Base-by-base conservation (phyloP, 2,329 filamentous ascomycete species). In the Exophiala sideris region DNA sequence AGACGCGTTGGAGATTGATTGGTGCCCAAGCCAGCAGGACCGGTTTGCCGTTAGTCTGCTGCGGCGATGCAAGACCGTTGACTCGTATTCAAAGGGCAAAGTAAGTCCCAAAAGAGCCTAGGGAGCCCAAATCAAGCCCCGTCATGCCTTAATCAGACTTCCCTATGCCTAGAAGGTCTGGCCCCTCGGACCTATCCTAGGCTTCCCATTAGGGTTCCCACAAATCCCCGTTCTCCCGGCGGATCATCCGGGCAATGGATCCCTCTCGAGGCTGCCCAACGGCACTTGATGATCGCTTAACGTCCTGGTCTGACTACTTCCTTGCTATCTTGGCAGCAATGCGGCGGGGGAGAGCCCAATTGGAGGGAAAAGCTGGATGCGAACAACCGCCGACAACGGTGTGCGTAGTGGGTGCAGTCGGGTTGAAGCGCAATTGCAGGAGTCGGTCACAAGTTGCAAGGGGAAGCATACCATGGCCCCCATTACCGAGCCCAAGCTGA, bases 261-360 rank as follows among this genome's bases (percentile, higher is more conserved):
- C 38, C 52, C 48, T 36, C 24, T n/a, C 33, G 45, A 42, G 52
- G 34, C 2, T 29, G 42, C 29, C 48, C 50, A 49, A 21, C 32
- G 40, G 46, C 56, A 45, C 40, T 45, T 47, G 41, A 35, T 40
- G 38, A 48, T 40, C 49, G 48, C 32, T 44, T 56, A 50, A 41
- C 41, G 40, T 45, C 38, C 21, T 49, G 20, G 35, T 50, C 40
- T 46, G 46, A 52, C 16, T 29, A 14, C 24, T 42, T 29, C 49
- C 41, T 45, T 48, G 32, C 45, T 18, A 35, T 20, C 51, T 57
- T 57, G 51, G 54, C 49, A 35, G 8, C 10, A 29, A 38, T 32
- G 34, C 51, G 35, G 50, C 50, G 54, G 51, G 50, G 48, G 24
- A 38, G 35, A 53, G 32, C 51, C 57, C 57, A 56, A 52, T 59